Base-by-base conservation (phyloP, 306 rosid species). In the Trifolium repens region DNA sequence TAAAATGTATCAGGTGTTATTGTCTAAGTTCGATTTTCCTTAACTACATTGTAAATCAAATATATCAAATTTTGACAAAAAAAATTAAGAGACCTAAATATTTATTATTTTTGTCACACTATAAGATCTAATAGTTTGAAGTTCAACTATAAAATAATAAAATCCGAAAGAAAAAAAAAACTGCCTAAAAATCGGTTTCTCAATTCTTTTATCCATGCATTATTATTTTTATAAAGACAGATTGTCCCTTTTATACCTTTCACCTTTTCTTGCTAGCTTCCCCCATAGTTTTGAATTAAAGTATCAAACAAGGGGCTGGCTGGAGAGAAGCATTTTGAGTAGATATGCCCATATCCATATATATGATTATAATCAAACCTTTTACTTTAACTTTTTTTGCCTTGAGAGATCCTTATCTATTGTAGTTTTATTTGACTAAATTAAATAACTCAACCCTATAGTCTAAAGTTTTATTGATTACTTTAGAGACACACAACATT, bases 271-370 rank as follows among this genome's bases (percentile, higher is more conserved):
- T 61, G 54, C 30, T 67, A 52, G 54, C 62, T 39, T 77, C 62
- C 26, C 49, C 61, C 57, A 10, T 12, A n/a, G 40, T 80, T 84
- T 84, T 80, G 72, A 84, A 80, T 80, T 84, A 69, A 84, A 84
- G 88, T 69, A 73, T 59, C 54, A 54, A 76, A 76, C 66, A 72
- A 44, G 32, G 30, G 69, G 59, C 46, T 72, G 69, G 59, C 46
- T 72, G 59, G 49, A 44, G 52, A 57, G 30, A 53, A 61, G 63
- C 43, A 62, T 43, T 55, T 53, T 35, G 7, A 34, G 74, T 10
- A 67, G 78, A 58, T 15, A 58, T 15, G 67, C 12, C 26, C 50
- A 15, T 10, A 59, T 80, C 74, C 72, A 71, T 71, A 71, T 65
- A 49, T 27, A 76, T 59, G 71, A 72, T 79, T 75, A 72, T 49